Percentiles rank a stretch among this genome's conserved stretches.
These are phyloP conservation scores for Yamadazyma oceani DNA, from an alignment of 1,139 yeast species.

Conservation along the genomic window DNA sequence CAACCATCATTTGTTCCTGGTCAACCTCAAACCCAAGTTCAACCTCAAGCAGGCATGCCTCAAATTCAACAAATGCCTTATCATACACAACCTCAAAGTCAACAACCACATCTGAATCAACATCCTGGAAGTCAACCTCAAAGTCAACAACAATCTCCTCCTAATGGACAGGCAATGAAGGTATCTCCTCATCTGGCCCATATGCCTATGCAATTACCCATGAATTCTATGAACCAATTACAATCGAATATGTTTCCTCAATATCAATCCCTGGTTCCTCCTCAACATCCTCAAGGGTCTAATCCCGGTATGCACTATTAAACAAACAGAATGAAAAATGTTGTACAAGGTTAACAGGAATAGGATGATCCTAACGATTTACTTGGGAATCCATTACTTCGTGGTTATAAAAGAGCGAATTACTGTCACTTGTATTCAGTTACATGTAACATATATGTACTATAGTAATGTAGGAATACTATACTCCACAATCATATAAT, in stretches of 20 bases:
- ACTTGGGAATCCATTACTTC: neutral
- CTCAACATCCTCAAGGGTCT: neutral
- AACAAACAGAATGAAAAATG: too few relatives aligned
- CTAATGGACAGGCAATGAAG: neutral
- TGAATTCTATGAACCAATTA: slow-evolving; percentile 6
- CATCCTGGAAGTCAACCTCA: slow-evolving; percentile 1
- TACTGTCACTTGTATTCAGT: too few relatives aligned
- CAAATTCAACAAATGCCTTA: slow-evolving; percentile 3
- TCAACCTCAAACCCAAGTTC: slow-evolving; percentile 1
- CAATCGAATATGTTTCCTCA: slow-evolving; percentile 7
- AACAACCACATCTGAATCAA: slow-evolving; percentile 8
- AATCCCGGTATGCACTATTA: slow-evolving; percentile 1
- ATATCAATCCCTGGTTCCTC: slow-evolving; percentile 1
- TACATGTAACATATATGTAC: slow-evolving; percentile 1
- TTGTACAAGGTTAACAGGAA: too few relatives aligned
- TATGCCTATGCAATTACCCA: neutral
- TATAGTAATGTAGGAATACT: slow-evolving; percentile 2
- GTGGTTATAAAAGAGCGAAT: too few relatives aligned
- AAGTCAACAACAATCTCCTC: slow-evolving; percentile 1
- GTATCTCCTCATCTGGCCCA: slow-evolving; percentile 6
- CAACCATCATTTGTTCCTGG: slow-evolving; percentile 1
- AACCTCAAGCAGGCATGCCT: slow-evolving; percentile 1
- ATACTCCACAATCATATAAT: too few relatives aligned
- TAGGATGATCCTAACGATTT: too few relatives aligned
- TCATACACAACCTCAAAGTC: slow-evolving; percentile 3